Percentiles rank a stretch among this genome's conserved stretches.
These are phyloP conservation scores for Omphalea diandra DNA, from an alignment of 441 rosid species.

Conservation along the genomic window DNA sequence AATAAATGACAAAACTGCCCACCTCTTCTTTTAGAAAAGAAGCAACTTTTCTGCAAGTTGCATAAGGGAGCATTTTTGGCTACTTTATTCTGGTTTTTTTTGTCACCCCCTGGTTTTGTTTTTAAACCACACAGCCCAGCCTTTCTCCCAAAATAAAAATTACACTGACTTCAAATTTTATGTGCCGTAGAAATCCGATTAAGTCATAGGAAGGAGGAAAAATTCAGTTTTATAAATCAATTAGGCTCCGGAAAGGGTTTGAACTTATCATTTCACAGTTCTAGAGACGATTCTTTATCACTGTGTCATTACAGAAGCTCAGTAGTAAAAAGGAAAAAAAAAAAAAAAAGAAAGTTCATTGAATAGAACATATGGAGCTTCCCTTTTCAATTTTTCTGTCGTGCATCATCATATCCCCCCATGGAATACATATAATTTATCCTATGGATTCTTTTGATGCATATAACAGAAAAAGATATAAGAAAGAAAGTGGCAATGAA, in stretches of 20 bases:
- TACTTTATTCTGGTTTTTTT: conserved; percentile 32
- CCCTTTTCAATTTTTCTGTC: background rate
- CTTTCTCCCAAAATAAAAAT: too few relatives aligned
- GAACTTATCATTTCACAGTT: too few relatives aligned
- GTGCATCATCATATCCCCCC: background rate
- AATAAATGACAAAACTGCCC: conserved; percentile 37
- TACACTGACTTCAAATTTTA: too few relatives aligned
- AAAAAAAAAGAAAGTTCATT: background rate
- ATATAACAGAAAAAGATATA: background rate
- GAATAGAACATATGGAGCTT: background rate
- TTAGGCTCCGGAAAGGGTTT: too few relatives aligned
- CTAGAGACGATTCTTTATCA: too few relatives aligned
- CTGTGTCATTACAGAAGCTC: too few relatives aligned
- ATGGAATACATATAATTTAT: background rate
- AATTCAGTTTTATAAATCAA: too few relatives aligned
- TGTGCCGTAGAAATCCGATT: too few relatives aligned
- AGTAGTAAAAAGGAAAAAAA: too few relatives aligned
- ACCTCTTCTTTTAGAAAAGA: conserved; percentile 30
- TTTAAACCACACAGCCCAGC: conserved; percentile 22
- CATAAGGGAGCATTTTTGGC: conserved; percentile 38
- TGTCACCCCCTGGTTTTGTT: conserved; percentile 10
- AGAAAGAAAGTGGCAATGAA: conserved; percentile 1
- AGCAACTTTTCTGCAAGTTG: conserved; percentile 40
- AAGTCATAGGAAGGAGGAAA: too few relatives aligned
- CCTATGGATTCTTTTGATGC: background rate